Conservation (phyloP, 345 rosid species). For the Acer negundo region DNA sequence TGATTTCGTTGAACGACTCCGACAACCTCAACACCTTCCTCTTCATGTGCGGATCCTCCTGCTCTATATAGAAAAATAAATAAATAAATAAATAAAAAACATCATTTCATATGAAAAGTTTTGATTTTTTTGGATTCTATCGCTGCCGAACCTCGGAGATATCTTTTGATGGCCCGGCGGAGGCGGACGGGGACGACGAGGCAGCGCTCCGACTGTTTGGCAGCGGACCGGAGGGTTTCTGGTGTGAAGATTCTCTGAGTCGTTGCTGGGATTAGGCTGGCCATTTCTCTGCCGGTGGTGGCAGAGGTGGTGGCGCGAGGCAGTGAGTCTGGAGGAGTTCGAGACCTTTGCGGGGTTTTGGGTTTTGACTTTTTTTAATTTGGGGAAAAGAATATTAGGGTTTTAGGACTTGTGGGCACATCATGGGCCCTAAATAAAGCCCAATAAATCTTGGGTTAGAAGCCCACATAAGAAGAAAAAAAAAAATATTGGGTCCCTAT, state of each 20-base stretch:
- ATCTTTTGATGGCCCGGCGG: conserved; percentile 84
- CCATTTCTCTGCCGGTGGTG: conserved; percentile 31
- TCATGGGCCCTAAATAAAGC: background rate
- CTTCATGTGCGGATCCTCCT: conserved; percentile 77
- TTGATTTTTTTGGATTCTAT: background rate
- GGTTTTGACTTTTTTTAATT: background rate
- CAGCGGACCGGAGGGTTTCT: conserved; percentile 62
- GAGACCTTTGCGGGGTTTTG: background rate
- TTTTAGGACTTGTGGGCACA: conserved; percentile 3
- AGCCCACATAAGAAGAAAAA: no score
- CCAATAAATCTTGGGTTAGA: background rate
- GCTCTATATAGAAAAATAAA: conserved; percentile 42
- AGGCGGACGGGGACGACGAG: conserved; percentile 76
- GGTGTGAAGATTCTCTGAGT: conserved; percentile 48
- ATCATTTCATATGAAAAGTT: background rate
- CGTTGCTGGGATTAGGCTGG: conserved; percentile 38
- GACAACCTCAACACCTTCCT: conserved; percentile 78
- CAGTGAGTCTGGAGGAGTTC: background rate
- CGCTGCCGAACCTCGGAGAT: conserved; percentile 54
- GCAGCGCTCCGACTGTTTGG: conserved; percentile 74
- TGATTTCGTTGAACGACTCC: conserved; percentile 65
- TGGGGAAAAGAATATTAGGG: conserved; percentile 4
- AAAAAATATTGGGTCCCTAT: no score
- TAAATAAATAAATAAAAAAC: background rate
- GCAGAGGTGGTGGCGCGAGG: background rate